phyloP scores from a whole-genome alignment of 139 green algal genomes.

The Coccomyxa sp. region DNA sequence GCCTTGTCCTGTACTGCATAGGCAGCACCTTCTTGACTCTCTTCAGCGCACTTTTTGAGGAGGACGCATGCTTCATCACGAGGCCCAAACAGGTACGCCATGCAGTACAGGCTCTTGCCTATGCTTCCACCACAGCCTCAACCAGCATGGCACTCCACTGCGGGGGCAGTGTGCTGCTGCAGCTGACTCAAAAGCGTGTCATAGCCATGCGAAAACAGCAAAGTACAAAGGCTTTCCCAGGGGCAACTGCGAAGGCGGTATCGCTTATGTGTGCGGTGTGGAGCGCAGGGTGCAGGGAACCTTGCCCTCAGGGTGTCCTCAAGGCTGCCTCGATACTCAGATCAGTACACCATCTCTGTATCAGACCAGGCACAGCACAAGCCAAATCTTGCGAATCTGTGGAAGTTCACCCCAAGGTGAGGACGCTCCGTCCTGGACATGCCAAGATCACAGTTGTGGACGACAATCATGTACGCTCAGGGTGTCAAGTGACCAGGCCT shows the following conservation, averaged over 20 bases:
- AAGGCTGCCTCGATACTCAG: slow-evolving; percentile 28
- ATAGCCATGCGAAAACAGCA: background rate
- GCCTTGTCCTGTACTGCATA: slow-evolving; percentile 54
- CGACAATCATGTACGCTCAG: background rate
- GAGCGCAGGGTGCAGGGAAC: slow-evolving; percentile 16
- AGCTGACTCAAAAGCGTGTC: background rate
- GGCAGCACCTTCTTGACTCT: slow-evolving; percentile 49
- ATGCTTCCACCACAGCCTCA: no score
- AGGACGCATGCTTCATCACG: slow-evolving; percentile 57
- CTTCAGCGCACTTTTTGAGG: slow-evolving; percentile 46
- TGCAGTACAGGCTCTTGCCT: background rate
- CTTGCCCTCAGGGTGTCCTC: slow-evolving; percentile 30
- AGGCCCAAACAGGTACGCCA: slow-evolving; percentile 13
- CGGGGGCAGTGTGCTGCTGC: background rate
- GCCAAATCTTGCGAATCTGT: no score
- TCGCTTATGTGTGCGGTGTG: background rate
- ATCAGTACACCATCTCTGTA: slow-evolving; percentile 23
- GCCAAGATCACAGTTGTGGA: background rate
- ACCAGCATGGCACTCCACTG: background rate
- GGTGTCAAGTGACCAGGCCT: background rate
- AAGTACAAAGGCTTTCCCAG: no score
- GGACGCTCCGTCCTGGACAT: no score
- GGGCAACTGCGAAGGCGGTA: no score
- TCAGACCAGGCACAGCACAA: no score
- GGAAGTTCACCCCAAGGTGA: no score